phyloP scores from a whole-genome alignment of 2,329 filamentous ascomycete genomes.

The Penicillium sclerotiorum region DNA sequence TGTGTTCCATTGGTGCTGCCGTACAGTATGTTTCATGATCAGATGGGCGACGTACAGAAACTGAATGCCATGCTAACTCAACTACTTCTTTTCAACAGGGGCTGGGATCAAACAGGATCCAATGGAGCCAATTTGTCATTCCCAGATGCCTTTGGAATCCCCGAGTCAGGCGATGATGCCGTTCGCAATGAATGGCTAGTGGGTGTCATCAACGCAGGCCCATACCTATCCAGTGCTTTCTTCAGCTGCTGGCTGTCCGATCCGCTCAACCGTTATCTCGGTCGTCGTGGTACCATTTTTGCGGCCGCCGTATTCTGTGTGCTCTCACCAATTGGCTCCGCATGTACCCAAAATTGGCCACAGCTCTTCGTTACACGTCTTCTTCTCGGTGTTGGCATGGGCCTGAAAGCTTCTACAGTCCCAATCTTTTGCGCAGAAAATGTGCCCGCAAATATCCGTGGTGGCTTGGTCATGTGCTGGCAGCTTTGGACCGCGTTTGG shows the following conservation, averaged over 20 bases:
- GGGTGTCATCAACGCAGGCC: constrained; percentile 61
- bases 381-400: constrained; percentile 64
- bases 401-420: constrained; percentile 58
- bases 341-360: constrained; percentile 59
- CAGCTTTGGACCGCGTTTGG: constrained; percentile 42
- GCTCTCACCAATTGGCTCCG: constrained; percentile 68
- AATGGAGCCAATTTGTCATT: constrained; percentile 57
- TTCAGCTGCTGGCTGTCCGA: constrained; percentile 58
- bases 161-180: constrained; percentile 42
- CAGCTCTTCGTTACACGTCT: constrained; percentile 58
- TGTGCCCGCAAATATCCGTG: constrained; percentile 55
- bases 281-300: constrained; percentile 66
- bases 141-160: constrained; percentile 47
- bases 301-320: constrained; percentile 63
- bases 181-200: constrained; percentile 53
- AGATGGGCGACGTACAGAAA: background rate
- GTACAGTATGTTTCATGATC: constrained; percentile 31
- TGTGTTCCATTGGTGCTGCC: constrained; percentile 10
- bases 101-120: constrained; percentile 57
- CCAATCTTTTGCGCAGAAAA: constrained; percentile 59
- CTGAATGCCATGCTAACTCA: too few relatives aligned
- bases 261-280: constrained; percentile 61
- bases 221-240: constrained; percentile 3
- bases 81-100: constrained; percentile 15
- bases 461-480: constrained; percentile 59